Percentiles rank a stretch among this genome's conserved stretches.
Evolutionary conservation across 2,329 filamentous ascomycete genomes (phyloP).

Genomic region (Plenodomus biglobosus): DNA sequence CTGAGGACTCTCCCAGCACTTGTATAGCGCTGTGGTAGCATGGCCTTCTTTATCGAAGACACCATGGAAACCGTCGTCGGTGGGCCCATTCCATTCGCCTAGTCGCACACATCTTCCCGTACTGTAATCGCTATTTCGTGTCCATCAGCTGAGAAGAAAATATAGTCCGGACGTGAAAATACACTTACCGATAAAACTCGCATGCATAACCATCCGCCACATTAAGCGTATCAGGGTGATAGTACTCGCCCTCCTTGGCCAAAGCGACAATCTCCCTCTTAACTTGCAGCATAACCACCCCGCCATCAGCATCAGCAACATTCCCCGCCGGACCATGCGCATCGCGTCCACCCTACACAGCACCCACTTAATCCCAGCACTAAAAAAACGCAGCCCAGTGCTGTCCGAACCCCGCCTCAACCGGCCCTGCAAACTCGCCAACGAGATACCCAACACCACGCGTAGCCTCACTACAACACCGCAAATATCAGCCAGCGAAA

Average conservation of each 20-base stretch:
- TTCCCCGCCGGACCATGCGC: not conserved
- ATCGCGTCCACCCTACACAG: not conserved
- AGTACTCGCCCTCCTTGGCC: not conserved
- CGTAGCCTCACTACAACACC: not conserved
- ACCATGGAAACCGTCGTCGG: not conserved
- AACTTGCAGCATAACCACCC: not conserved
- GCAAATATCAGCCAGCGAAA: not conserved
- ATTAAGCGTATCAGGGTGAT: not conserved
- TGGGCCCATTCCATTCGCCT: not conserved
- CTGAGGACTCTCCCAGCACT: not conserved
- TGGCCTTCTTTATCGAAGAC: not conserved
- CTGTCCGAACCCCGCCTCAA: conserved; percentile 1
- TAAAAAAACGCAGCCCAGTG: conserved; percentile 12
- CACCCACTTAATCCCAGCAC: conserved; percentile 1
- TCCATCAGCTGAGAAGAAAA: not conserved
- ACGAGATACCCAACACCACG: conserved; percentile 7
- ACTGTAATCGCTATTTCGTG: not conserved
- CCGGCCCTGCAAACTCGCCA: conserved; percentile 6
- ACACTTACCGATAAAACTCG: not conserved
- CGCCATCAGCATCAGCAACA: not conserved
- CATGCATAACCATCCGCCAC: not conserved
- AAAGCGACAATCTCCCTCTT: not conserved
- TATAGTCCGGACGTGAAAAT: not conserved
- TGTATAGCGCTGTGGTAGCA: not conserved
- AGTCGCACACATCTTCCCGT: not conserved